Percentiles rank a stretch among this genome's conserved stretches.
phyloP scores from a whole-genome alignment of 148 eudicot genomes.

The Salicornia ramosissima region DNA sequence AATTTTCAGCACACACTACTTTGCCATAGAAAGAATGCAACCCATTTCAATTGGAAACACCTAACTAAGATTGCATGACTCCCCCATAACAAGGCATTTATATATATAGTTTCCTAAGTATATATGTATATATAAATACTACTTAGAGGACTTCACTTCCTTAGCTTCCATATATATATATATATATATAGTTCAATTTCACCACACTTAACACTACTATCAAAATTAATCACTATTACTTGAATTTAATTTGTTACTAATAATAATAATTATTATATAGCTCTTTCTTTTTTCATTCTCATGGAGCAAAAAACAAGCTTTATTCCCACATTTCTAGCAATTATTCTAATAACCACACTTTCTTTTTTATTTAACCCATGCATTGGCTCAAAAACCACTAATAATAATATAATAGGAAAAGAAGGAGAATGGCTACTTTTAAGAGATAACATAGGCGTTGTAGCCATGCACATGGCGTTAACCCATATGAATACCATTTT shows the following conservation, averaged over 20 bases:
- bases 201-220: not conserved
- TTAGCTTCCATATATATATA: conserved; percentile 6
- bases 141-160: not conserved
- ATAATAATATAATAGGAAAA: conserved; percentile 9
- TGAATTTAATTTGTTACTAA: no score
- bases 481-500: conserved; percentile 48
- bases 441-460: conserved; percentile 48
- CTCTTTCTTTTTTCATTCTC: not conserved
- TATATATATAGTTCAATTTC: not conserved
- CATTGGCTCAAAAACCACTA: not conserved
- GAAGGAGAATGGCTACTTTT: conserved; percentile 49
- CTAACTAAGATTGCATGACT: conserved; percentile 18
- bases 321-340: not conserved
- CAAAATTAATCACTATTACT: no score
- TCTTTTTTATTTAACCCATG: not conserved
- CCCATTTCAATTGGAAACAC: conserved; percentile 5
- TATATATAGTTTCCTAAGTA: conserved; percentile 13
- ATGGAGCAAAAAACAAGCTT: conserved; percentile 10
- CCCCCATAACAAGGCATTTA: not conserved
- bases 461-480: conserved; percentile 65
- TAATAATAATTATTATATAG: no score
- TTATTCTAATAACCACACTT: not conserved
- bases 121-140: not conserved
- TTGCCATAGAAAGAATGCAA: conserved; percentile 16
- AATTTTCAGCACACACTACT: conserved; percentile 4